phyloP scores from a whole-genome alignment of 2,329 filamentous ascomycete species.

The Curvularia sp. region DNA sequence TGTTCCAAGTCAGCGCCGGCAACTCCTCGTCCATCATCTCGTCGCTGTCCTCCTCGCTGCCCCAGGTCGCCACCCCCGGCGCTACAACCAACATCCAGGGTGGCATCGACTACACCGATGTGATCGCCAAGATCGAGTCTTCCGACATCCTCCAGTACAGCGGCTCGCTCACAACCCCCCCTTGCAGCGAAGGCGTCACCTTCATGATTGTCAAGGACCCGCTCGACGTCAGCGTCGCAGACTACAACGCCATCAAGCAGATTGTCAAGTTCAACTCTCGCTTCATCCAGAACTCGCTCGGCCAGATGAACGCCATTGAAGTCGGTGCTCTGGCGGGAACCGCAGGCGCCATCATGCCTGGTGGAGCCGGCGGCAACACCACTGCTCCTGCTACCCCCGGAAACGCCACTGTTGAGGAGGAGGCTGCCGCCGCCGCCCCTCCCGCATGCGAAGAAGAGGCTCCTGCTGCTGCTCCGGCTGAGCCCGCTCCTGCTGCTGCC shows the following conservation, averaged over 20 bases:
- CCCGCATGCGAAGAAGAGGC: no score
- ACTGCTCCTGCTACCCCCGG: background rate
- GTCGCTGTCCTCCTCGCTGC: conserved; percentile 43
- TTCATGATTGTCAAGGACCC: conserved; percentile 61
- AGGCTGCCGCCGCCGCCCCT: no score
- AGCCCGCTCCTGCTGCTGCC: no score
- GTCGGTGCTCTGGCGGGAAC: conserved; percentile 23
- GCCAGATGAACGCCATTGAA: conserved; percentile 54
- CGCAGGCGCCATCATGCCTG: background rate
- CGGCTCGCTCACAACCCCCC: conserved; percentile 68
- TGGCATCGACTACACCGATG: conserved; percentile 55
- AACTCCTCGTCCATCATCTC: conserved; percentile 42
- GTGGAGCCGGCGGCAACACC: background rate
- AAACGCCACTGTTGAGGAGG: background rate
- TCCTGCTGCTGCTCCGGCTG: no score
- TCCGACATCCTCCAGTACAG: conserved; percentile 59
- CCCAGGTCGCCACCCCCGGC: conserved; percentile 52
- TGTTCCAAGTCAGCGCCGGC: conserved; percentile 52
- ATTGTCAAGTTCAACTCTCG: conserved; percentile 64
- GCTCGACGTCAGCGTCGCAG: conserved; percentile 57
- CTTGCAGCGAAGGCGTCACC: conserved; percentile 64
- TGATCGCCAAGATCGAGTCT: conserved; percentile 49
- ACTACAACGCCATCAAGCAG: conserved; percentile 60
- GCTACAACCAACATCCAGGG: conserved; percentile 37
- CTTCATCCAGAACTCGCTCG: conserved; percentile 60